These are phyloP conservation scores for Colletotrichum sp. DNA, from an alignment of 2,329 filamentous ascomycete genomes.

Conservation along the genomic window DNA sequence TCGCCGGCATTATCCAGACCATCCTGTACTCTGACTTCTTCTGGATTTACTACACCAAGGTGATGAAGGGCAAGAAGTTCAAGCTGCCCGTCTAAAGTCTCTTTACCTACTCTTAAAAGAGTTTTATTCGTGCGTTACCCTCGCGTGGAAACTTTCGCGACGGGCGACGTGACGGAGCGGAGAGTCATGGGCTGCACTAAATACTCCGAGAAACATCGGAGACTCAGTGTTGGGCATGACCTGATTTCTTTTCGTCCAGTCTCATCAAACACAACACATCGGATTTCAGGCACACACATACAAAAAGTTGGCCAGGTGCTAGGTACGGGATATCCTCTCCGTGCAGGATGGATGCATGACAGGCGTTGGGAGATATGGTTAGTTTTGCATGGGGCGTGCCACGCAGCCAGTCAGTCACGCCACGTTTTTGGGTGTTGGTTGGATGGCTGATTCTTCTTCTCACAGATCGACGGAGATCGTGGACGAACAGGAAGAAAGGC, in stretches of 20 bases:
- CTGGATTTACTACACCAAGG: conserved; percentile 99
- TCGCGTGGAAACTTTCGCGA: neutral
- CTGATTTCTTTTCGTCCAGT: neutral
- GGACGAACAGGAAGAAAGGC: neutral
- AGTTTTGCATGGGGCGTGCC: conserved; percentile 12
- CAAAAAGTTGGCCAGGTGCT: neutral
- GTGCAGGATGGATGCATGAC: conserved; percentile 17
- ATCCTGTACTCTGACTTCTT: conserved; percentile 98
- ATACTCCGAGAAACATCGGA: neutral
- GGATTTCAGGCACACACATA: neutral
- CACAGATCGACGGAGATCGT: neutral
- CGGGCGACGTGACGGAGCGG: neutral
- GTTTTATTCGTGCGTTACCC: neutral
- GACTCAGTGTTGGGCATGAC: neutral
- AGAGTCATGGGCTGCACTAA: neutral
- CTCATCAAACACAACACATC: neutral
- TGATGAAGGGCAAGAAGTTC: conserved; percentile 87
- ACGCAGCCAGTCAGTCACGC: neutral
- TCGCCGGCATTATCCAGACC: conserved; percentile 92
- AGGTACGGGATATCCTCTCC: conserved; percentile 13
- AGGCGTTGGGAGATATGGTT: conserved; percentile 21
- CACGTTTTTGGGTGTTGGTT: neutral
- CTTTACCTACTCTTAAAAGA: neutral
- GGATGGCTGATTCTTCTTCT: conserved; percentile 1
- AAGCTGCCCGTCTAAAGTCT: conserved; percentile 75